Conservation (phyloP, 75 land plant genomes). For the Picea glauca region DNA sequence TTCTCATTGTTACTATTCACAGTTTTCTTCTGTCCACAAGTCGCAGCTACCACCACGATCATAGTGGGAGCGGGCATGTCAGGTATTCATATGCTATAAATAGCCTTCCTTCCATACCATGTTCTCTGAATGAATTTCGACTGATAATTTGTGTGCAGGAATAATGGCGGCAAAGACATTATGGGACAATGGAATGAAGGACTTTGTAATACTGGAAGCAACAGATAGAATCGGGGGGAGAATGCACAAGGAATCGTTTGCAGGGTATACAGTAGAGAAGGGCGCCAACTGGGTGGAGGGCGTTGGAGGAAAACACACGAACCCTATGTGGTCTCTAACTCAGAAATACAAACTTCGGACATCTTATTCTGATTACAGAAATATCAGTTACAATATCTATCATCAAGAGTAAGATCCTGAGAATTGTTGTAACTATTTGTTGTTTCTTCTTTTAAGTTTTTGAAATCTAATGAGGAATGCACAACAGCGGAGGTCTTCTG, state of each 20-base stretch:
- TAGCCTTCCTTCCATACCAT: too few species aligned
- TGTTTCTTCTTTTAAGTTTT: too few species aligned
- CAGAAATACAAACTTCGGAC: conserved; percentile 31
- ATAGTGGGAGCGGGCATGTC: conserved; percentile 37
- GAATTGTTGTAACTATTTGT: too few species aligned
- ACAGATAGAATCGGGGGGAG: conserved; percentile 55
- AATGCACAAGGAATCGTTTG: conserved; percentile 34
- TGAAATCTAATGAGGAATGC: too few species aligned
- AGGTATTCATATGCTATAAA: background rate
- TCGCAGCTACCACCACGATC: conserved; percentile 5
- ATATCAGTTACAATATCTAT: conserved; percentile 38
- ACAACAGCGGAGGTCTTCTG: background rate
- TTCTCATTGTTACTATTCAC: too few species aligned
- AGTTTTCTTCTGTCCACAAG: too few species aligned
- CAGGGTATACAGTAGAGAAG: conserved; percentile 28
- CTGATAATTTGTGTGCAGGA: conserved; percentile 25
- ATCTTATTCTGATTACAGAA: conserved; percentile 27
- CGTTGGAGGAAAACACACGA: conserved; percentile 26
- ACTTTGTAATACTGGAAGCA: conserved; percentile 61
- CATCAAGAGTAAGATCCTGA: background rate
- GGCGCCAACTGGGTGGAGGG: conserved; percentile 80
- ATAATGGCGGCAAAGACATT: conserved; percentile 62
- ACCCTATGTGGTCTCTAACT: conserved; percentile 53
- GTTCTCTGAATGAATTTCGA: too few species aligned
- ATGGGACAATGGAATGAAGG: conserved; percentile 39